A percentile compares a stretch with the other conserved stretches of the same genome.
Evolutionary conservation across 768 basidiomycete species (phyloP).

Genomic region (Boletus sp.): DNA sequence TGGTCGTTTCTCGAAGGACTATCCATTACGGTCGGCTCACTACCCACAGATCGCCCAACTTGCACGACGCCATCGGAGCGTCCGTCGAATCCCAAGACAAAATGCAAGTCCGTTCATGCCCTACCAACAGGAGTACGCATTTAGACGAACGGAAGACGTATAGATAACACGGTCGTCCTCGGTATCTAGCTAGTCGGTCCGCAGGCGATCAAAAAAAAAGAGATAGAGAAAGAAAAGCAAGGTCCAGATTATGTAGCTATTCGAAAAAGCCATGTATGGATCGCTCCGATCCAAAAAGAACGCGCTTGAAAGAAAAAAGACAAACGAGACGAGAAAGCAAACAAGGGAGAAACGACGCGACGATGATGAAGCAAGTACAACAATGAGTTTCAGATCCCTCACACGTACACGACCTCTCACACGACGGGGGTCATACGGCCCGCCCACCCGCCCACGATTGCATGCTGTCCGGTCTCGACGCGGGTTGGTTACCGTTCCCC

Average conservation of each 20-base stretch:
- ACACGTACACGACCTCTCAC: background rate
- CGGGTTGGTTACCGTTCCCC: background rate
- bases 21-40: too few relatives aligned
- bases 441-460: conserved; percentile 22
- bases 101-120: too few relatives aligned
- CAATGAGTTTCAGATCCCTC: conserved; percentile 15
- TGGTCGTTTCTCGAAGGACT: too few relatives aligned
- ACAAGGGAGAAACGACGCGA: too few relatives aligned
- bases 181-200: background rate
- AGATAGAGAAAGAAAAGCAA: background rate
- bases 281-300: too few relatives aligned
- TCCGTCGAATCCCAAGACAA: too few relatives aligned
- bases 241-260: background rate
- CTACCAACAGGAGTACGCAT: too few relatives aligned
- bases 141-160: too few relatives aligned
- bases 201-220: background rate
- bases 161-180: too few relatives aligned
- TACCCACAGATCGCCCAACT: too few relatives aligned
- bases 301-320: background rate
- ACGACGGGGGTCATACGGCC: conserved; percentile 22
- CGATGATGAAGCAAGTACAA: conserved; percentile 25
- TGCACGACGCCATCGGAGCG: too few relatives aligned
- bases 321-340: background rate
- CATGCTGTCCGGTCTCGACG: conserved; percentile 3
- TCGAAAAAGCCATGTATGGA: too few relatives aligned